Base-by-base conservation (phyloP, 2,329 filamentous ascomycete genomes). In the Fusarium sarcochroum region DNA sequence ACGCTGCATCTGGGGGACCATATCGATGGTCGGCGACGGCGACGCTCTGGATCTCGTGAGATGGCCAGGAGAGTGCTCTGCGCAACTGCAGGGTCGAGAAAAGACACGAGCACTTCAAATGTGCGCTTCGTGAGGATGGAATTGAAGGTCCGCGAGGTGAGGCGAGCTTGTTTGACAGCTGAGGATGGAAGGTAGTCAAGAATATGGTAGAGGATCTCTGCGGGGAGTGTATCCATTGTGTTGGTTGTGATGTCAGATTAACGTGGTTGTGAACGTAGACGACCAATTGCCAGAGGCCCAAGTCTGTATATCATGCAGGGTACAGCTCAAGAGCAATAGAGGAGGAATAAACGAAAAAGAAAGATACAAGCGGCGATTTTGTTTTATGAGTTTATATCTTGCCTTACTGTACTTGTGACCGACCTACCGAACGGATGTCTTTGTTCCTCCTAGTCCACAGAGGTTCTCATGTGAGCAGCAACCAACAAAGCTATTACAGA, bases 1-100 rank as follows among this genome's bases (percentile, higher is more conserved):
- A 79, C 76, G 38, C 67, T 65, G 68, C 78, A 79, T n/a, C 69
- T 59, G n/a, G 78, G 78, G 18, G 78, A 80, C 78, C 78, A 80
- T 54, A 80, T 74, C 13, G 74, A 73, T 2, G 58, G 62, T 8
- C 65, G 63, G n/a, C 63, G 66, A 10, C 66, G 67, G 10, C 77
- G 70, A 7, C 41, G 44, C 25, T 63, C 41, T 20, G 76, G 70
- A 47, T 76, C 69, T 21, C 63, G 53, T 7, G 75, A 69, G 14
- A 70, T 63, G 14, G 41, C 10, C 14, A 70, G 48, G 34, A 78
- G 63, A 23, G 72, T 75, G 23, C 54, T 45, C 35, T 70, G 51
- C 21, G 77, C 76, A 44, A 67, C 50, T 18, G 41, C 45, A 3
- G 73, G 70, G 61, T 79, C 73, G 23, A 77, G 55, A 56, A 80